phyloP scores from a whole-genome alignment of 768 basidiomycete genomes.

The Auriculariales sp. region DNA sequence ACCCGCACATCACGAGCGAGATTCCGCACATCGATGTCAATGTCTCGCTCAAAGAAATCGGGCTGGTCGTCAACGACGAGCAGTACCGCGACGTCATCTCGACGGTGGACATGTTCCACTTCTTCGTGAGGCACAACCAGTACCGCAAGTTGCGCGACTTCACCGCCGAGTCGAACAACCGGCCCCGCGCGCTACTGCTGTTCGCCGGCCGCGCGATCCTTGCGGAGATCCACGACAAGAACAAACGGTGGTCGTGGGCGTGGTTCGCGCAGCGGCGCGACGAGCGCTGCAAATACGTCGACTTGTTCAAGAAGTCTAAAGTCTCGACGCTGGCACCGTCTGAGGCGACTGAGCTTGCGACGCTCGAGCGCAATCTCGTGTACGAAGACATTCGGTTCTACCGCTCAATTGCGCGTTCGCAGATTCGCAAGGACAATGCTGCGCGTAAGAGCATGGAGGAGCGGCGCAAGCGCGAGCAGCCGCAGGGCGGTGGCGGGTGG shows the following conservation, averaged over 20 bases:
- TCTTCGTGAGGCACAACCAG: conserved; percentile 75
- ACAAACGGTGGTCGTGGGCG: conserved; percentile 80
- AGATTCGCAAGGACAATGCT: conserved; percentile 72
- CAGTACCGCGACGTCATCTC: conserved; percentile 92
- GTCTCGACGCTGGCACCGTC: conserved; percentile 34
- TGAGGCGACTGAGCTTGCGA: conserved; percentile 33
- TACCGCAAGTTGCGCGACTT: conserved; percentile 72
- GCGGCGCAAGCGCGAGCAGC: conserved; percentile 42
- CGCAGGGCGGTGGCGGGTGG: conserved; percentile 27
- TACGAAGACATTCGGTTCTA: conserved; percentile 98
- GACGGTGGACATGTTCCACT: conserved; percentile 90
- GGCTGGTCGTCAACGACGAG: conserved; percentile 77
- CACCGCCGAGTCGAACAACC: conserved; percentile 40
- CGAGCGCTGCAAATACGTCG: conserved; percentile 73
- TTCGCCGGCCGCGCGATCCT: conserved; percentile 75
- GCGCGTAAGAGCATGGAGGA: conserved; percentile 51
- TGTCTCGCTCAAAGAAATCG: conserved; percentile 85
- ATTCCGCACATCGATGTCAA: conserved; percentile 80
- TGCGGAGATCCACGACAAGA: conserved; percentile 69
- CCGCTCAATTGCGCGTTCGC: conserved; percentile 83
- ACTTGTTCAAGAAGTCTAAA: conserved; percentile 66
- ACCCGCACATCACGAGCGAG: conserved; percentile 55
- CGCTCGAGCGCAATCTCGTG: conserved; percentile 65
- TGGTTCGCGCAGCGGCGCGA: conserved; percentile 82
- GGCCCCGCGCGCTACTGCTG: conserved; percentile 50